Evolutionary conservation across 1,139 yeast species (phyloP).

Genomic region (Kurtzmaniella quercitrusa): DNA sequence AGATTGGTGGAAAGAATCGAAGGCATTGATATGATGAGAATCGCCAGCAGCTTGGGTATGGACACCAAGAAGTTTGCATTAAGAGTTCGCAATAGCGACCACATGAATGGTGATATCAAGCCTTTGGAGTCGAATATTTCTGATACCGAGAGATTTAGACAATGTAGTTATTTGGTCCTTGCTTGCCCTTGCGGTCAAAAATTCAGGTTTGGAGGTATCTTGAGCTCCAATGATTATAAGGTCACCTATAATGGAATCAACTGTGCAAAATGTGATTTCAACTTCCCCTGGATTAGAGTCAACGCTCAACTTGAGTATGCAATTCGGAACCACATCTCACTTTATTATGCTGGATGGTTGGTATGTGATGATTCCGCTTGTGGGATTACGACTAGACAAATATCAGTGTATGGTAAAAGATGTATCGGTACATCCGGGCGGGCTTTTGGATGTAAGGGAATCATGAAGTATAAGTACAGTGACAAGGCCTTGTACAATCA

Average conservation of each 20-base stretch:
- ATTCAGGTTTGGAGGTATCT: constrained; percentile 74
- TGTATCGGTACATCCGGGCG: constrained; percentile 68
- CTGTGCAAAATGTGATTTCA: constrained; percentile 58
- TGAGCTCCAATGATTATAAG: constrained; percentile 54
- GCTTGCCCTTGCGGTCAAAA: constrained; percentile 60
- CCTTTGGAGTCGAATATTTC: constrained; percentile 81
- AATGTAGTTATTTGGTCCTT: constrained; percentile 52
- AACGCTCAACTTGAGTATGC: constrained; percentile 71
- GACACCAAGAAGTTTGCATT: constrained; percentile 64
- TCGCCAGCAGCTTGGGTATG: constrained; percentile 75
- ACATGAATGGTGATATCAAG: constrained; percentile 46
- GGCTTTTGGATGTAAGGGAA: constrained; percentile 75
- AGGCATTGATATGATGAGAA: constrained; percentile 76
- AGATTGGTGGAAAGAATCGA: constrained; percentile 82
- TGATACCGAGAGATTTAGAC: constrained; percentile 79
- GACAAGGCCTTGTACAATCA: constrained; percentile 87
- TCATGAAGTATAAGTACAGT: constrained; percentile 71
- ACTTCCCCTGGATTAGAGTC: constrained; percentile 50
- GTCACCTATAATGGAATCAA: constrained; percentile 66
- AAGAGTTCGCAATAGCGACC: constrained; percentile 37
- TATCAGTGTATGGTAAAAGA: constrained; percentile 84
- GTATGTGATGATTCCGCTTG: constrained; percentile 84
- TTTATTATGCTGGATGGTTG: constrained; percentile 84
- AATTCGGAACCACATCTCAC: constrained; percentile 65
- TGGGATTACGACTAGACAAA: constrained; percentile 75